Conservation (phyloP, 192 early-diverging fungal genomes). For the Backusella tuberculispora region DNA sequence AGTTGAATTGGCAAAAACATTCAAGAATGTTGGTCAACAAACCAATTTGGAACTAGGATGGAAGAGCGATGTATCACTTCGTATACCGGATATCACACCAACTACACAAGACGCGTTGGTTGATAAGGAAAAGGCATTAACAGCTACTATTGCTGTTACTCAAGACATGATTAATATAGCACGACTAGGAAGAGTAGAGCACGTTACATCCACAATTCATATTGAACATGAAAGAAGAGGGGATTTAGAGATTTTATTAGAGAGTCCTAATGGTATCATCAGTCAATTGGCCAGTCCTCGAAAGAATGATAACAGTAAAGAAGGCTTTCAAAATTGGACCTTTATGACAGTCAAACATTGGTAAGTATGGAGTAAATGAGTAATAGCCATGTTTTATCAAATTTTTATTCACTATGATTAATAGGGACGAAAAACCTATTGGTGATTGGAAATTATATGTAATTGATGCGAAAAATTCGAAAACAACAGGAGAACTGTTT, state of each 20-base stretch:
- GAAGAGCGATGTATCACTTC: not conserved
- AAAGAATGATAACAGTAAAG: constrained; percentile 61
- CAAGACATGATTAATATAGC: constrained; percentile 48
- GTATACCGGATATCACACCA: constrained; percentile 27
- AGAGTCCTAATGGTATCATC: constrained; percentile 69
- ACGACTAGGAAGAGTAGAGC: constrained; percentile 71
- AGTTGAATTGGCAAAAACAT: constrained; percentile 77
- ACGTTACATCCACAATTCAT: constrained; percentile 84
- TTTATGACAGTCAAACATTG: constrained; percentile 98
- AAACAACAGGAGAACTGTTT: constrained; percentile 57
- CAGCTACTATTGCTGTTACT: constrained; percentile 43
- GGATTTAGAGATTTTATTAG: constrained; percentile 83
- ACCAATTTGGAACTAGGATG: constrained; percentile 52
- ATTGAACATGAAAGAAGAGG: constrained; percentile 84
- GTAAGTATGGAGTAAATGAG: constrained; percentile 42
- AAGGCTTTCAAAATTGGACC: constrained; percentile 86
- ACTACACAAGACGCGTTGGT: not conserved
- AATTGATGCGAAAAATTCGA: constrained; percentile 62
- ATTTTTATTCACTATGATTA: not conserved
- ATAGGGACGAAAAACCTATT: constrained; percentile 86
- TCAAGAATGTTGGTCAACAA: constrained; percentile 67
- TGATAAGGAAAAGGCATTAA: constrained; percentile 15
- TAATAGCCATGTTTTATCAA: not conserved
- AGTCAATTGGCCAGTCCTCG: constrained; percentile 72
- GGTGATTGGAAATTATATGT: constrained; percentile 82